These are phyloP conservation scores for Berkeleyomyces basicola DNA, from an alignment of 2,329 filamentous ascomycete species.

Conservation along the genomic window DNA sequence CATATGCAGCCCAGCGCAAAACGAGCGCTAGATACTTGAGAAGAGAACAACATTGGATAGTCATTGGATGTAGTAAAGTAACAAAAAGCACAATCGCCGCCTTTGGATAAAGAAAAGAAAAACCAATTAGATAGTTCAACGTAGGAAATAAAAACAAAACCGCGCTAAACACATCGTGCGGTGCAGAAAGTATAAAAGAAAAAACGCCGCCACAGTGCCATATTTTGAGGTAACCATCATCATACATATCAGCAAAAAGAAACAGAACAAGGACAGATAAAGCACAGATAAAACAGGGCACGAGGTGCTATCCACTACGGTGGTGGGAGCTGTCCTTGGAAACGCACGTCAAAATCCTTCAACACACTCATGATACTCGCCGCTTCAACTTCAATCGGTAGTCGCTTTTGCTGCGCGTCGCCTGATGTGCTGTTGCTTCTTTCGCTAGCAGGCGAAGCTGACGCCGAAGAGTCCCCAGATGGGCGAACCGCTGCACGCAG, in stretches of 20 bases:
- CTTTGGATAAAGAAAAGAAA: not conserved
- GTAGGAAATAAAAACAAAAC: not conserved
- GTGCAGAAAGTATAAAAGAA: not conserved
- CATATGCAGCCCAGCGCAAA: not conserved
- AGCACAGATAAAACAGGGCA: not conserved
- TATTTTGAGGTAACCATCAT: slow-evolving; percentile 1
- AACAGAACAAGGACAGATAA: not conserved
- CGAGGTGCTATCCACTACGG: not conserved
- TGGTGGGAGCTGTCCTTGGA: slow-evolving; percentile 24
- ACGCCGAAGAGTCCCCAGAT: slow-evolving; percentile 17
- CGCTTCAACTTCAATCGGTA: slow-evolving; percentile 62
- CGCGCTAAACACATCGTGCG: not conserved
- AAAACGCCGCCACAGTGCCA: not conserved
- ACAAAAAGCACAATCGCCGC: not conserved
- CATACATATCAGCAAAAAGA: not conserved
- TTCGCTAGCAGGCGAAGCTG: slow-evolving; percentile 16
- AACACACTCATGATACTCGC: slow-evolving; percentile 76
- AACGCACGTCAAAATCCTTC: slow-evolving; percentile 63
- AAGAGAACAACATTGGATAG: not conserved
- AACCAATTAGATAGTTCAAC: not conserved
- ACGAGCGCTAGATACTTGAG: not conserved
- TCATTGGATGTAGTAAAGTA: not conserved
- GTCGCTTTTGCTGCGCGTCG: slow-evolving; percentile 21
- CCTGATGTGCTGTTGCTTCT: not conserved
- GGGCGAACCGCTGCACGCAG: slow-evolving; percentile 38